Base-by-base conservation (phyloP, 805 yeast species). In the Zygosaccharomyces bisporus region DNA sequence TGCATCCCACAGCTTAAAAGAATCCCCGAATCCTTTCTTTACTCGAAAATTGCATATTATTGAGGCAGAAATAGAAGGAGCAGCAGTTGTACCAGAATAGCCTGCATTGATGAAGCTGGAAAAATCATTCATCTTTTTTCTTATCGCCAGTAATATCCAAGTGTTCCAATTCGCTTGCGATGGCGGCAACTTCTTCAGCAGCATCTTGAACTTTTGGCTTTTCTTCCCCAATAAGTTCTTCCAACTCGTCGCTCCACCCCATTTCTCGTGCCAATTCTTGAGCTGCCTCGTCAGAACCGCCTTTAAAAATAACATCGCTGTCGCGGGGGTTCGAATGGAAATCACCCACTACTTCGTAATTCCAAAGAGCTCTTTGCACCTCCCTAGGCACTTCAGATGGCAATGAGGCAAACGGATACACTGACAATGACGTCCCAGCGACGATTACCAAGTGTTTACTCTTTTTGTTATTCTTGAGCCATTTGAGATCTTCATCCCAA, bases 391-490 rank as follows among this genome's bases (percentile, higher is more conserved):
- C 76, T 55, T 85, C 89, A 2, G 76, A 64, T 0, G 96, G 96
- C 40, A 91, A 68, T 7, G 80, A 72, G 1, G 96, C 96, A 73
- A 91, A 91, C 2, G 99, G 99, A 51, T 79, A 80, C 1, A 91
- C 98, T 0, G 90, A 79, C 31, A 91, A 73, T 0, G 96, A 86
- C 0, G 97, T 88, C 1, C 99, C 99, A 0, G 95, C 96, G 1
- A 91, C 89, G 17, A 91, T 78, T 0, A 88, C 87, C 20, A 90
- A 61, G 53, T 83, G 88, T 19, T 80, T 66, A 16, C 65, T 71
- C 1, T 72, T 69, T 2, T 69, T 58, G 25, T 75, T 59, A 47
- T 76, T 78, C 16, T 70, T 68, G 39, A 48, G 44, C 50, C 50
- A 53, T 32, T 50, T 49, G 1, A 58, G 46, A 54, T 80, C 85